Evolutionary conservation across 2,329 filamentous ascomycete species (phyloP).

Genomic region (Chaetomiaceae sp.): DNA sequence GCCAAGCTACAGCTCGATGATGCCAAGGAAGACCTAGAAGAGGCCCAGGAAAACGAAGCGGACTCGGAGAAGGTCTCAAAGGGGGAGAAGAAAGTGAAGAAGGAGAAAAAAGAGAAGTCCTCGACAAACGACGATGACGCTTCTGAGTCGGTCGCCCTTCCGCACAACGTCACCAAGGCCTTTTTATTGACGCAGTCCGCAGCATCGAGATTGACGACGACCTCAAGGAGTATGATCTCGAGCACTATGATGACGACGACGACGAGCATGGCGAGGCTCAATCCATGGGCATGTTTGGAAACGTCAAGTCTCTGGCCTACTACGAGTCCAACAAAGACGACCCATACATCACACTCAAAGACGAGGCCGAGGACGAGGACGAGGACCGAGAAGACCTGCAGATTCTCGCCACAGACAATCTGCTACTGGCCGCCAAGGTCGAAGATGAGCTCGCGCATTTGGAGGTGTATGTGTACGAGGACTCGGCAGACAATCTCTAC

Average conservation of each 20-base stretch:
- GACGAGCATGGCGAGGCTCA: slow-evolving; percentile 61
- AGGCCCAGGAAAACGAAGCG: slow-evolving; percentile 50
- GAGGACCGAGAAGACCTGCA: slow-evolving; percentile 91
- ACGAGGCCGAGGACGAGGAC: slow-evolving; percentile 60
- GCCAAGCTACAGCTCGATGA: slow-evolving; percentile 83
- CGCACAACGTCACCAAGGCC: slow-evolving; percentile 1
- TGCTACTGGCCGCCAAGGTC: slow-evolving; percentile 86
- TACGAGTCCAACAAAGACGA: slow-evolving; percentile 93
- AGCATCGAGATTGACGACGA: slow-evolving; percentile 68
- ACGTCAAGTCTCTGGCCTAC: slow-evolving; percentile 88
- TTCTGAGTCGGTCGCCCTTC: slow-evolving; percentile 37
- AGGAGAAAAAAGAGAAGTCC: slow-evolving; percentile 30
- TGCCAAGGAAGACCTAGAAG: slow-evolving; percentile 78
- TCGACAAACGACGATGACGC: slow-evolving; percentile 32
- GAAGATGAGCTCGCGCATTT: slow-evolving; percentile 96
- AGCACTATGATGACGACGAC: slow-evolving; percentile 87
- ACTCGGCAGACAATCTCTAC: slow-evolving; percentile 91
- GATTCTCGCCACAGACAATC: slow-evolving; percentile 86
- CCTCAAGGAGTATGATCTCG: slow-evolving; percentile 91
- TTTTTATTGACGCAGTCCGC: not conserved
- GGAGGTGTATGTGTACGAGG: slow-evolving; percentile 97
- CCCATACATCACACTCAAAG: slow-evolving; percentile 88
- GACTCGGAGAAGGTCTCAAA: slow-evolving; percentile 24
- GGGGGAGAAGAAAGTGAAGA: slow-evolving; percentile 29
- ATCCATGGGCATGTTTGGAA: slow-evolving; percentile 88